phyloP scores from a whole-genome alignment of 768 basidiomycete genomes.

The Mycena belliarum region DNA sequence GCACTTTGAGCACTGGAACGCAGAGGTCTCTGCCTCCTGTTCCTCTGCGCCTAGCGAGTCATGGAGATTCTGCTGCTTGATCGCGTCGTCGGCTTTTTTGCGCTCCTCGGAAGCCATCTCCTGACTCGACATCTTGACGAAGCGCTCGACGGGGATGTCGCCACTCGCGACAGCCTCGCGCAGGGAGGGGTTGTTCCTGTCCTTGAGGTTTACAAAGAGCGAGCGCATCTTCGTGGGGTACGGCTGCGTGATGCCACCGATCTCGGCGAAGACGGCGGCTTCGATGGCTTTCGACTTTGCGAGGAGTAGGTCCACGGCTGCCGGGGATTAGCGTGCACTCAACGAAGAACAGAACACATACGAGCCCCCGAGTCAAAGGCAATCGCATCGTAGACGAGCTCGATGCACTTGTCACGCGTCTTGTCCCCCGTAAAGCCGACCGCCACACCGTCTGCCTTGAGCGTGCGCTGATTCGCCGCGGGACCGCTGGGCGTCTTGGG shows the following conservation, averaged over 20 bases:
- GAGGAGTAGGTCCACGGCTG: conserved; percentile 72
- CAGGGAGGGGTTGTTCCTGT: conserved; percentile 87
- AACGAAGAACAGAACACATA: conserved; percentile 45
- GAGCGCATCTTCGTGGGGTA: conserved; percentile 86
- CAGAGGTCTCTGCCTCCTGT: conserved; percentile 92
- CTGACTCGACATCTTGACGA: conserved; percentile 85
- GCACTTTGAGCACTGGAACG: conserved; percentile 96
- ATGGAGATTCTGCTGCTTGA: conserved; percentile 85
- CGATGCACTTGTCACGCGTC: conserved; percentile 84
- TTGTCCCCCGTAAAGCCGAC: conserved; percentile 60
- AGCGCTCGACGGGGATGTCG: conserved; percentile 64
- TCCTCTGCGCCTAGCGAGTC: conserved; percentile 89
- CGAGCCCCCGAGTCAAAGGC: conserved; percentile 85
- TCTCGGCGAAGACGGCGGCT: conserved; percentile 54
- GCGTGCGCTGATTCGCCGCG: conserved; percentile 45
- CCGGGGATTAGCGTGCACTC: not conserved
- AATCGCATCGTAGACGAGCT: conserved; percentile 90
- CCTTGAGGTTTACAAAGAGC: conserved; percentile 91
- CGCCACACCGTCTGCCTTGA: conserved; percentile 73
- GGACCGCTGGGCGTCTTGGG: conserved; percentile 38
- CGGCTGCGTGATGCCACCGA: conserved; percentile 41
- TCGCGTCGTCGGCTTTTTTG: conserved; percentile 78
- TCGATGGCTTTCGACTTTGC: conserved; percentile 72
- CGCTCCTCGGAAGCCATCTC: conserved; percentile 98
- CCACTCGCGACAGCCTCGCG: conserved; percentile 86